These are phyloP conservation scores for Magnolia sinica DNA, from an alignment of 164 flowering plant genomes.

Conservation along the genomic window DNA sequence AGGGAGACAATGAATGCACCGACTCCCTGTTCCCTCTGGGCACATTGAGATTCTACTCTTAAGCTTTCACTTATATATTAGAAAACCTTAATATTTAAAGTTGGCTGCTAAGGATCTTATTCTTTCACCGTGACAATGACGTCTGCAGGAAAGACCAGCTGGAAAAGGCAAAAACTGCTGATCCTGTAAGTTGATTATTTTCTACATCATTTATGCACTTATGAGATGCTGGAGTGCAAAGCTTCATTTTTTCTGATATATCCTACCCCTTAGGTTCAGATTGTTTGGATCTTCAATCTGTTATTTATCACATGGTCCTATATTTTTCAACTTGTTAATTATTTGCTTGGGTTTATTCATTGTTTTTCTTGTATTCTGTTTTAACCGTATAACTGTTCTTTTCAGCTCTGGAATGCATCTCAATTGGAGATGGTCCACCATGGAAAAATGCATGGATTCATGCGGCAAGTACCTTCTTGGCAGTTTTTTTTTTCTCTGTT, in stretches of 20 bases:
- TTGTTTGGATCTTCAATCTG: background rate
- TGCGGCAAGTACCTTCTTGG: slow-evolving; percentile 57
- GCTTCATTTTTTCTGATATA: background rate
- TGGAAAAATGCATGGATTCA: slow-evolving; percentile 98
- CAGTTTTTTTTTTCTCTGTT: background rate
- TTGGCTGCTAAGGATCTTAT: background rate
- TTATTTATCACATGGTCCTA: background rate
- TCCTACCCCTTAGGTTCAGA: background rate
- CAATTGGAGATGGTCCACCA: slow-evolving; percentile 88
- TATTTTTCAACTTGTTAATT: background rate
- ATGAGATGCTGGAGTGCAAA: background rate
- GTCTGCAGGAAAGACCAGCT: slow-evolving; percentile 74
- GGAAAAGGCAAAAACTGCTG: slow-evolving; percentile 90
- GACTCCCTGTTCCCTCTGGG: too few relatives aligned
- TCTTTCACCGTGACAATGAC: background rate
- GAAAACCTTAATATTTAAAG: too few relatives aligned
- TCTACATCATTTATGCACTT: background rate
- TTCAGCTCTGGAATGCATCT: slow-evolving; percentile 98
- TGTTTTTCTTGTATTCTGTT: background rate
- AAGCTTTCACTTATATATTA: too few relatives aligned
- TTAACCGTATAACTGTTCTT: background rate
- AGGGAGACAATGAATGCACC: too few relatives aligned
- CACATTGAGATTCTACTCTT: too few relatives aligned
- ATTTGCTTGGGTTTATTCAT: background rate
- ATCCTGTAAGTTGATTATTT: slow-evolving; percentile 57